Evolutionary conservation across 768 basidiomycete species (phyloP).

Genomic region (Leccinum obscurum): DNA sequence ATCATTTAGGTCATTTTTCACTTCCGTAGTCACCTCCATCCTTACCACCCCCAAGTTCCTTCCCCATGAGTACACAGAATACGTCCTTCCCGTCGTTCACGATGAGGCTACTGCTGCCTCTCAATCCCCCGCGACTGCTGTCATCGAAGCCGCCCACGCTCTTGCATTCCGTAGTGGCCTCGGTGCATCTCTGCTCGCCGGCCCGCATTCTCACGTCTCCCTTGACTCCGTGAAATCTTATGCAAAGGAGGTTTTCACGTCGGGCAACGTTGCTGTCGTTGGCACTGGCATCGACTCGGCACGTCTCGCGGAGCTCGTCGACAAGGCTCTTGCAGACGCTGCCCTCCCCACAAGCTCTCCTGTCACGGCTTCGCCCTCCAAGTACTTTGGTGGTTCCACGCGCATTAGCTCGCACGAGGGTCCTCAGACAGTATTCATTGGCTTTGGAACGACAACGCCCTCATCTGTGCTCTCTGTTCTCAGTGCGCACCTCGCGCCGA

Average conservation of each 20-base stretch:
- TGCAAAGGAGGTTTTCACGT: constrained; percentile 71
- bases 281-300: constrained; percentile 83
- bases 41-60: constrained; percentile 81
- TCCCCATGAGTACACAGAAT: constrained; percentile 75
- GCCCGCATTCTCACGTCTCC: constrained; percentile 62
- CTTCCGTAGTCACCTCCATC: constrained; percentile 83
- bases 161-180: constrained; percentile 95
- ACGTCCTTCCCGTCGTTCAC: constrained; percentile 67
- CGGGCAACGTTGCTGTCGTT: constrained; percentile 80
- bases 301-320: constrained; percentile 68
- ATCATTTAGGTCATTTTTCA: constrained; percentile 73
- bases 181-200: constrained; percentile 85
- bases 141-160: constrained; percentile 84
- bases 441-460: constrained; percentile 72
- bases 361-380: constrained; percentile 24
- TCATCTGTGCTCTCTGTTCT: constrained; percentile 79
- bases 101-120: constrained; percentile 66
- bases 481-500: constrained; percentile 75
- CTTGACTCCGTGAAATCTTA: constrained; percentile 71
- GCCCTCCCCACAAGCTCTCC: constrained; percentile 39
- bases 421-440: constrained; percentile 80
- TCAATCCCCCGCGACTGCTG: constrained; percentile 61
- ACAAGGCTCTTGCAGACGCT: constrained; percentile 55
- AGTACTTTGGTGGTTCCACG: constrained; percentile 86
- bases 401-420: constrained; percentile 66